Percentiles rank a stretch among this genome's conserved stretches.
phyloP scores from a whole-genome alignment of 371 early-diverging fungal species.

The Batrachochytrium dendrobatidis region DNA sequence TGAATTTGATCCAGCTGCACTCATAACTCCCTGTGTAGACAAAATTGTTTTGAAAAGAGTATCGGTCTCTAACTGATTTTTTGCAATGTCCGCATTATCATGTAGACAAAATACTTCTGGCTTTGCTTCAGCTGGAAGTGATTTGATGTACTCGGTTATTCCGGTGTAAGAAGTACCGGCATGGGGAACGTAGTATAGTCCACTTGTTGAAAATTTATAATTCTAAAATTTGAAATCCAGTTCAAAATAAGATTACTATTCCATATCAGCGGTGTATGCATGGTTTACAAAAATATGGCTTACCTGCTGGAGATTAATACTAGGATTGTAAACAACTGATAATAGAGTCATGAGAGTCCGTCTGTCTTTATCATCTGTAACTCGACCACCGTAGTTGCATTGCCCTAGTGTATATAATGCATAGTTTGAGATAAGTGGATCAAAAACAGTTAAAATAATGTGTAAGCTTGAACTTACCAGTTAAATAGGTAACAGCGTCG shows the following conservation, averaged over 20 bases:
- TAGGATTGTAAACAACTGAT: constrained; percentile 32
- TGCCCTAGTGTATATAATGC: constrained; percentile 30
- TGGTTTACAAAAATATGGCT: too few species aligned
- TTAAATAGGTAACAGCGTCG: constrained; percentile 44
- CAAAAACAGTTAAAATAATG: constrained; percentile 1
- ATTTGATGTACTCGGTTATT: constrained; percentile 36
- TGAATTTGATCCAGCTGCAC: constrained; percentile 32
- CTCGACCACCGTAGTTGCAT: constrained; percentile 48
- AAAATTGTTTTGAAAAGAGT: constrained; percentile 39
- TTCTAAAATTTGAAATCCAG: too few species aligned
- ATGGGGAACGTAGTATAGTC: constrained; percentile 33
- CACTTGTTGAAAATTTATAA: constrained; percentile 32
- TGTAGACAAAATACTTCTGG: constrained; percentile 49
- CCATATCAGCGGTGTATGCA: too few species aligned
- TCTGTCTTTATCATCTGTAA: constrained; percentile 50
- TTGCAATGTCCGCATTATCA: constrained; percentile 49
- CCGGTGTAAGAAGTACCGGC: constrained; percentile 24
- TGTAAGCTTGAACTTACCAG: constrained; percentile 27
- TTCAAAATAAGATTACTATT: not conserved
- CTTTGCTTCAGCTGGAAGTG: constrained; percentile 41
- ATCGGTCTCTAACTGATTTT: constrained; percentile 47
- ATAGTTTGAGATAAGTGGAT: not conserved
- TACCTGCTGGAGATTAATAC: constrained; percentile 9
- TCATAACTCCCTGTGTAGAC: constrained; percentile 37
- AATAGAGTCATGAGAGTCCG: constrained; percentile 37